Conservation (phyloP, 495 filamentous ascomycete species). For the Stereocaulon alpinum region DNA sequence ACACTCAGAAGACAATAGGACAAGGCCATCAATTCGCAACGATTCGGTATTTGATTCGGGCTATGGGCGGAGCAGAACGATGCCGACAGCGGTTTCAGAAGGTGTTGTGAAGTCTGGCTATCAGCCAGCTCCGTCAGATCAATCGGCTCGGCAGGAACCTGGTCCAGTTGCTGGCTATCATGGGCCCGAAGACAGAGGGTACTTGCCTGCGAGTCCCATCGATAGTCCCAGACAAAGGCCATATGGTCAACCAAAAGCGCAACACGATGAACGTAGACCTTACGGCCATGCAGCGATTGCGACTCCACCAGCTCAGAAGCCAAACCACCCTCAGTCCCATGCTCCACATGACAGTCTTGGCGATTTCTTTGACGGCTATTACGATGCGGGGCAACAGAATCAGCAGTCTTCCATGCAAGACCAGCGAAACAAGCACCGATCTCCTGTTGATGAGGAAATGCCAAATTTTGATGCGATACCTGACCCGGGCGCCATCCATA, state of each 20-base stretch:
- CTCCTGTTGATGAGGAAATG: constrained; percentile 42
- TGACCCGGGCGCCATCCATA: constrained; percentile 24
- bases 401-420: background rate
- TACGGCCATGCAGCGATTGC: constrained; percentile 16
- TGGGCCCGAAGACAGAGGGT: constrained; percentile 22
- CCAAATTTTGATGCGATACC: constrained; percentile 67
- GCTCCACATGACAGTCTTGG: constrained; percentile 17
- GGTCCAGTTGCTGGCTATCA: constrained; percentile 25
- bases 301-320: constrained; percentile 9
- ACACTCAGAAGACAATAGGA: constrained; percentile 15
- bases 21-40: constrained; percentile 1
- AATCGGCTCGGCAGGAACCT: constrained; percentile 24
- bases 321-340: constrained; percentile 15
- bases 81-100: constrained; percentile 19
- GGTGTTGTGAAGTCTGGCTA: background rate
- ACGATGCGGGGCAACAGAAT: constrained; percentile 11
- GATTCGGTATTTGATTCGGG: background rate
- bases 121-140: background rate
- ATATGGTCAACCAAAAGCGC: background rate
- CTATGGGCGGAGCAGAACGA: constrained; percentile 20
- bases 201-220: constrained; percentile 7
- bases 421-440: background rate
- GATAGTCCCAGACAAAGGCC: background rate
- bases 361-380: constrained; percentile 20
- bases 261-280: constrained; percentile 7